Base-by-base conservation (phyloP, 2,329 filamentous ascomycete genomes). In the Aspergillus sp. region DNA sequence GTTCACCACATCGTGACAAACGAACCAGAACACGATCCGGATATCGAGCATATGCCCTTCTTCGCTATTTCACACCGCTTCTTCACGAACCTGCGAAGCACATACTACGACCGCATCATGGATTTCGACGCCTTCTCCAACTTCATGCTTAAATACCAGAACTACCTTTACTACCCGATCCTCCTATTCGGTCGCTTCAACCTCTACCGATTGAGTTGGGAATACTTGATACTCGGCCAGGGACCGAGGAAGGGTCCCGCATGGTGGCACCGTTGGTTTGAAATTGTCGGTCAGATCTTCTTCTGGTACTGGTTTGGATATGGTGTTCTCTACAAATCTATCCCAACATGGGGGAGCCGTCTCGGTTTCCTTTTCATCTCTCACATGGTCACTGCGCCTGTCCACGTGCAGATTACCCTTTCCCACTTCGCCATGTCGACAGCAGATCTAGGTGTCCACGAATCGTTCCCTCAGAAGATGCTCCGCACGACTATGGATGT, bases 1-100 rank as follows among this genome's bases (percentile, higher is more conserved):
- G 92, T 97, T 8, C 93, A 98, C 72, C 93, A 98, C 70, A 92
- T 98, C 65, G 89, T 98, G 52, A 98, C 95, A 17, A 98, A 98
- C 73, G 89, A 89, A 44, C 90, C 93, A 13, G 95, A 97, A 74
- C 93, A 98, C 71, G 93, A 98, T 71, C 93, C 95, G 0, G 93
- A 98, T 72, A 98, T 97, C 66, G 86, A 93, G 72, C 89, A 96
- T 72, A 85, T 96, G 75, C 93, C 93, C 3, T 88, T 96, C 72
- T 91, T 97, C 72, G 91, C 91, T 59, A 85, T 95, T 30, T 92
- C 90, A 2, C 91, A 96, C 67, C 86, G 91, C 22, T 89, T 95
- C 68, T 83, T 96, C 53, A 81, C 82, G 40, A 88, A 80, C 57
- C 79, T 96, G 48, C 82, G 84, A 34, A 95, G 90, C 17, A 90